Conservation (phyloP, 2,329 filamentous ascomycete species). For the Neopestalotiopsis sp. region DNA sequence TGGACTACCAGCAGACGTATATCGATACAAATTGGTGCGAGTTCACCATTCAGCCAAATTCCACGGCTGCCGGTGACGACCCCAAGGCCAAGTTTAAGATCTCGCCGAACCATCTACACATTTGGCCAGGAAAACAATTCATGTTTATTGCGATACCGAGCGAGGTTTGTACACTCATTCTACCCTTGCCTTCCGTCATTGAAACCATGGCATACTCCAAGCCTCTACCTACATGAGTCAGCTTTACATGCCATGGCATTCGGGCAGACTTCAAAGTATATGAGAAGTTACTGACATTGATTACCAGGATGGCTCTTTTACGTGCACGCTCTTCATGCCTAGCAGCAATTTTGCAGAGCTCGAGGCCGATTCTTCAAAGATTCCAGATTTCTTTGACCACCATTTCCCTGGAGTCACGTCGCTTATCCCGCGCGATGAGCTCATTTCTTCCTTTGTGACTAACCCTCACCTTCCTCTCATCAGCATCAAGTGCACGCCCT, state of each 20-base stretch:
- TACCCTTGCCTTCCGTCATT: conserved; percentile 10
- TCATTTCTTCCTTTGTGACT: conserved; percentile 75
- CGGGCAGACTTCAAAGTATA: neutral
- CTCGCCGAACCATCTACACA: conserved; percentile 92
- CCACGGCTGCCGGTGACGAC: conserved; percentile 37
- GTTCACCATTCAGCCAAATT: conserved; percentile 74
- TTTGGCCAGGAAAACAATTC: conserved; percentile 91
- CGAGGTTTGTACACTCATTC: conserved; percentile 47
- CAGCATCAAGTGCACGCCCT: conserved; percentile 88
- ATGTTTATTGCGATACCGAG: conserved; percentile 99
- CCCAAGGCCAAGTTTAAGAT: conserved; percentile 69
- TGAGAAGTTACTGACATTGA: conserved; percentile 10
- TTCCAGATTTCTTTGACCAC: conserved; percentile 77
- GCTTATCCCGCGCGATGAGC: conserved; percentile 69
- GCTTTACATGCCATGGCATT: neutral
- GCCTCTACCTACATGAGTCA: neutral
- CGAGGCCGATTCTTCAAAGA: conserved; percentile 62
- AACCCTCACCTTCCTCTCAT: conserved; percentile 95
- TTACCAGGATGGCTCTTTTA: conserved; percentile 84
- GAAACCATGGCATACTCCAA: neutral
- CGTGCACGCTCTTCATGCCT: conserved; percentile 90
- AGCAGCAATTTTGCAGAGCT: conserved; percentile 71
- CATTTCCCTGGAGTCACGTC: conserved; percentile 87
- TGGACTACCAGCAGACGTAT: conserved; percentile 93
- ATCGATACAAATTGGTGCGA: conserved; percentile 98